These are phyloP conservation scores for Sphaerulina populicola DNA, from an alignment of 2,329 filamentous ascomycete genomes.

Conservation along the genomic window DNA sequence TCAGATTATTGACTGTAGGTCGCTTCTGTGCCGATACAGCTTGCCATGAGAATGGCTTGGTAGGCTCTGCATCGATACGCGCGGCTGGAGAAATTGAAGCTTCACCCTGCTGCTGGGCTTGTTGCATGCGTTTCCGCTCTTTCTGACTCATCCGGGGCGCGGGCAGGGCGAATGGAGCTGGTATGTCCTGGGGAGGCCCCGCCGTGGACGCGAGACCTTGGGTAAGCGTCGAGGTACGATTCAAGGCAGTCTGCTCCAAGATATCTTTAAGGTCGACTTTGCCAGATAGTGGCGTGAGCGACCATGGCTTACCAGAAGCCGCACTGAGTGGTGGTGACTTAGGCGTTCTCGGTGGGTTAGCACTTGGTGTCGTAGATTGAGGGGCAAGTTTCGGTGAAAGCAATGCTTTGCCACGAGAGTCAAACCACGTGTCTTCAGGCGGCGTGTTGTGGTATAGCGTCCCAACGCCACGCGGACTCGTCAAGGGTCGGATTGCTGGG, in stretches of 20 bases:
- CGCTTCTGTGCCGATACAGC: constrained; percentile 45
- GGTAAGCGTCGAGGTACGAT: constrained; percentile 38
- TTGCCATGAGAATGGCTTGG: constrained; percentile 53
- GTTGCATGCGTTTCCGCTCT: constrained; percentile 76
- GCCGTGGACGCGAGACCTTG: constrained; percentile 33
- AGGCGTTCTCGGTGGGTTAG: constrained; percentile 27
- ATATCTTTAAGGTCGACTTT: constrained; percentile 66
- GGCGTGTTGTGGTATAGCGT: constrained; percentile 21
- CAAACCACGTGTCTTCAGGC: constrained; percentile 34
- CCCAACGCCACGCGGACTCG: constrained; percentile 23
- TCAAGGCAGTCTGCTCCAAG: constrained; percentile 54
- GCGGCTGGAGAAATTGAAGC: constrained; percentile 20
- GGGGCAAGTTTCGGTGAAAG: constrained; percentile 24
- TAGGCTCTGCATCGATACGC: not conserved
- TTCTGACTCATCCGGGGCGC: constrained; percentile 73
- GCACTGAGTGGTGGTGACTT: constrained; percentile 26
- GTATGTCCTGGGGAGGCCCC: constrained; percentile 13
- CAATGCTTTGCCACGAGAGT: constrained; percentile 35
- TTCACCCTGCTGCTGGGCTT: constrained; percentile 45
- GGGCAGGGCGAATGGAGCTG: constrained; percentile 28
- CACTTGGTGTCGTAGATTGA: constrained; percentile 26
- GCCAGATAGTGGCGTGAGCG: constrained; percentile 45
- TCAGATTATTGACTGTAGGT: constrained; percentile 44
- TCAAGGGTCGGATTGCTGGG: constrained; percentile 25
- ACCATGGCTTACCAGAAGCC: constrained; percentile 44